phyloP scores from a whole-genome alignment of 2,329 filamentous ascomycete genomes.

The Fusarium pseudoanthophilum region DNA sequence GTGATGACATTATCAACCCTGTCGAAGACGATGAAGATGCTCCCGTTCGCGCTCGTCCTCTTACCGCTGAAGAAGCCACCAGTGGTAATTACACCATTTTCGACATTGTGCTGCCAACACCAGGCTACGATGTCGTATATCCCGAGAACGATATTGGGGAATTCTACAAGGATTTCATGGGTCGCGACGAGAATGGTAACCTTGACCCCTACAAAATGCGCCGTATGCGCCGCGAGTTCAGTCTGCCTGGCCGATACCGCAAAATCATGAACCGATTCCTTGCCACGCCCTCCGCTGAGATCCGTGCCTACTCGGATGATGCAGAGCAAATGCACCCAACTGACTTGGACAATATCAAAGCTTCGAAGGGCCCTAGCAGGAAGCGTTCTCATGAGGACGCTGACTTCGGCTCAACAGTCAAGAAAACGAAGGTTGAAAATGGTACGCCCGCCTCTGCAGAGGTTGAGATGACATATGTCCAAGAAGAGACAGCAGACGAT shows the following conservation, averaged over 20 bases:
- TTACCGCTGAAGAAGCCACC: conserved; percentile 81
- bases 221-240: conserved; percentile 85
- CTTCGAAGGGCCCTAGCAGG: conserved; percentile 42
- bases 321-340: conserved; percentile 90
- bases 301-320: conserved; percentile 75
- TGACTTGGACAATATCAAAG: conserved; percentile 77
- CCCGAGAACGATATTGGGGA: conserved; percentile 84
- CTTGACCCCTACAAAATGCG: conserved; percentile 90
- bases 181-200: conserved; percentile 76
- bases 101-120: conserved; percentile 91
- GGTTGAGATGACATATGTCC: conserved; percentile 25
- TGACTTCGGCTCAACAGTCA: conserved; percentile 32
- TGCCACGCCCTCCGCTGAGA: conserved; percentile 71
- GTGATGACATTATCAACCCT: conserved; percentile 57
- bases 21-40: conserved; percentile 55
- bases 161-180: conserved; percentile 91
- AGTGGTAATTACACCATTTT: conserved; percentile 83
- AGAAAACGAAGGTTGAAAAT: conserved; percentile 44
- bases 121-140: conserved; percentile 90
- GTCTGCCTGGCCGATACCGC: conserved; percentile 87
- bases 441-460: conserved; percentile 12
- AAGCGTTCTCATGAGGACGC: conserved; percentile 38
- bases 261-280: conserved; percentile 81
- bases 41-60: conserved; percentile 70
- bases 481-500: conserved; percentile 19